A percentile compares a stretch with the other conserved stretches of the same genome.
Evolutionary conservation across 768 basidiomycete genomes (phyloP).

Genomic region (Rhodotorula toruloides): DNA sequence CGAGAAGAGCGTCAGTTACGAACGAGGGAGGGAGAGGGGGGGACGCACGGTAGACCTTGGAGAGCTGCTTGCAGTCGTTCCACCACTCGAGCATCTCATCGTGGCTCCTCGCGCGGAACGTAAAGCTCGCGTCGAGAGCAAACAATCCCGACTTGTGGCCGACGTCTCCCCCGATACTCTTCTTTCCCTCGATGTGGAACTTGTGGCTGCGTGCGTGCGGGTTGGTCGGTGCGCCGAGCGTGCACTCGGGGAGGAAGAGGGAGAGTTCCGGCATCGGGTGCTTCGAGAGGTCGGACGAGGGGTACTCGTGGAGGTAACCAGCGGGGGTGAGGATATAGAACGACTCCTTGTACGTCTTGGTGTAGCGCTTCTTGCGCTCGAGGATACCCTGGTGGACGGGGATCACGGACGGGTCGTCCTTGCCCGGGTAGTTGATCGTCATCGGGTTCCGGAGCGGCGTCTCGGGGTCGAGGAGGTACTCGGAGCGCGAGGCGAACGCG

Average conservation of each 20-base stretch:
- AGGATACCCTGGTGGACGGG: conserved; percentile 83
- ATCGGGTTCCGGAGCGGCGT: conserved; percentile 77
- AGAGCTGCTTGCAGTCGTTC: conserved; percentile 68
- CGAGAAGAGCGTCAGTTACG: conserved; percentile 55
- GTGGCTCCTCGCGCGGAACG: conserved; percentile 77
- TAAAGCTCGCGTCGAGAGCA: conserved; percentile 59
- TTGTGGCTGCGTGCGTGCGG: conserved; percentile 68
- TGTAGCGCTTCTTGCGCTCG: conserved; percentile 94
- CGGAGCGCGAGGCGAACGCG: conserved; percentile 81
- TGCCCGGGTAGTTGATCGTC: conserved; percentile 76
- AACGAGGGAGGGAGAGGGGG: neutral
- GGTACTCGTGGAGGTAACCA: conserved; percentile 91
- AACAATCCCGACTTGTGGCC: conserved; percentile 51
- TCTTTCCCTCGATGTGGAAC: conserved; percentile 92
- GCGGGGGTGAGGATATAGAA: conserved; percentile 92
- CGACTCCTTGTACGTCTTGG: conserved; percentile 54
- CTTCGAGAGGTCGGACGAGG: conserved; percentile 62
- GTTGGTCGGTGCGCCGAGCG: conserved; percentile 81
- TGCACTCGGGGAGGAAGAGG: conserved; percentile 90
- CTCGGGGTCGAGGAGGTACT: conserved; percentile 93
- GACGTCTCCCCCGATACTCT: conserved; percentile 52
- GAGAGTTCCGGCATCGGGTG: conserved; percentile 66
- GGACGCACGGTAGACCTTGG: conserved; percentile 43
- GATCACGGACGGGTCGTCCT: conserved; percentile 77
- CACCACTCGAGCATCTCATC: conserved; percentile 99